These are phyloP conservation scores for Heterococcus sp. DNA, from an alignment of 108 stramenopile genomes.

Conservation along the genomic window DNA sequence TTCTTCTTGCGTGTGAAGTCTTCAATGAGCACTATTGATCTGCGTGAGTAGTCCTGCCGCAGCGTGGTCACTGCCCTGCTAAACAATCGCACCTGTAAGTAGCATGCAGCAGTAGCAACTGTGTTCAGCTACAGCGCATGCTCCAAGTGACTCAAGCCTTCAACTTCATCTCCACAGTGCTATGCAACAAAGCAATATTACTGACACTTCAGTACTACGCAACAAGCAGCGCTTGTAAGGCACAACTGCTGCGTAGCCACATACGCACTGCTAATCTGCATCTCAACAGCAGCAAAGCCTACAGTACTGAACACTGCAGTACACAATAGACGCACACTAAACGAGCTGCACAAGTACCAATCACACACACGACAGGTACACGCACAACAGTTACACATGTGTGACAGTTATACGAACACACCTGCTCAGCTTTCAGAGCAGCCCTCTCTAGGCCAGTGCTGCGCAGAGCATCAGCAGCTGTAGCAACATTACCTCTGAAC, in stretches of 20 bases:
- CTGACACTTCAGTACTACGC: background rate
- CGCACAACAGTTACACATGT: background rate
- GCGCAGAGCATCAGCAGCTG: slow-evolving; percentile 18
- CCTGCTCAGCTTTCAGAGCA: slow-evolving; percentile 12
- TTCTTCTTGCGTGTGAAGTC: slow-evolving; percentile 16
- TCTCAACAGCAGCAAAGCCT: too few species aligned
- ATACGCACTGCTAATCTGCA: too few species aligned
- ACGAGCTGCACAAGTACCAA: too few species aligned
- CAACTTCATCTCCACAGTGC: background rate
- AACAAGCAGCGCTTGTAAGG: too few species aligned
- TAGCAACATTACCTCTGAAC: slow-evolving; percentile 41
- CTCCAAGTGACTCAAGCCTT: background rate
- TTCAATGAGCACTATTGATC: slow-evolving; percentile 34
- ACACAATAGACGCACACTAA: too few species aligned
- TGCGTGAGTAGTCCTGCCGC: slow-evolving; percentile 16
- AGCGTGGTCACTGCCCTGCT: slow-evolving; percentile 3
- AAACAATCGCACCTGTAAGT: slow-evolving; percentile 8
- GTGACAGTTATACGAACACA: background rate
- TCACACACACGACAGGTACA: too few species aligned
- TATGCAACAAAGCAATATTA: background rate
- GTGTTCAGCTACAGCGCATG: background rate
- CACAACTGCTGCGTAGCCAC: too few species aligned
- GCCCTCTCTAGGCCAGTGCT: slow-evolving; percentile 13
- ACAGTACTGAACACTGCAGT: too few species aligned
- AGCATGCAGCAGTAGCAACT: background rate